Percentiles rank a stretch among this genome's conserved stretches.
Evolutionary conservation across 768 basidiomycete species (phyloP).

Genomic region (Calocybe indica): DNA sequence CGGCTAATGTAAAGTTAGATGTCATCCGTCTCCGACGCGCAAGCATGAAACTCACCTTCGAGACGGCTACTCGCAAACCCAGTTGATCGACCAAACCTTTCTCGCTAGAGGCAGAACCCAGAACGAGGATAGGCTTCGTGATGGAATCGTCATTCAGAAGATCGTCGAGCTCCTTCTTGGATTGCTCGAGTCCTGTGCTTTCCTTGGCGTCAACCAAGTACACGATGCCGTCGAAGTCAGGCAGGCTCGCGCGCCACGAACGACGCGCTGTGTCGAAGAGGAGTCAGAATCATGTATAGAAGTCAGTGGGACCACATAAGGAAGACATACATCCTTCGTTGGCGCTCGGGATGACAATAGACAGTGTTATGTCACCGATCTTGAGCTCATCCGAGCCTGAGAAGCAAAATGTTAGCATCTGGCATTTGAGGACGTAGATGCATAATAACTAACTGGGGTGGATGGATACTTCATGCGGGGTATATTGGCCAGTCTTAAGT

Average conservation of each 20-base stretch:
- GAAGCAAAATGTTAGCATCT: neutral
- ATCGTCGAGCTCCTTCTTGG: neutral
- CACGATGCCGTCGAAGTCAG: constrained; percentile 2
- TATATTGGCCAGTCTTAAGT: constrained; percentile 1
- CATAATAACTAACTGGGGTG: constrained; percentile 1
- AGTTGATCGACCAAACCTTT: neutral
- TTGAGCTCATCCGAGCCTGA: constrained; percentile 1
- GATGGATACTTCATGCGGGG: neutral
- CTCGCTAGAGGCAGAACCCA: neutral
- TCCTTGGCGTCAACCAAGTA: neutral
- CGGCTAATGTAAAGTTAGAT: neutral
- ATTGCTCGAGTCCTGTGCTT: neutral
- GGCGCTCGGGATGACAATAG: neutral
- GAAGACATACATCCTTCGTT: neutral
- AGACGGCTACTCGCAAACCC: neutral
- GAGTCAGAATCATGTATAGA: neutral
- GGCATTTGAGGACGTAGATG: neutral
- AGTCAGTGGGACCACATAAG: neutral
- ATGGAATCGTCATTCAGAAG: constrained; percentile 1
- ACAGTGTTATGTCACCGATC: neutral
- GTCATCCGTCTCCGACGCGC: neutral
- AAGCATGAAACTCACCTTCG: neutral
- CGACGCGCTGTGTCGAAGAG: neutral
- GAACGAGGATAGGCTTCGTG: constrained; percentile 1
- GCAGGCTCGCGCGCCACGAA: neutral